These are phyloP conservation scores for Talaromyces sp. DNA, from an alignment of 2,329 filamentous ascomycete species.

Conservation along the genomic window DNA sequence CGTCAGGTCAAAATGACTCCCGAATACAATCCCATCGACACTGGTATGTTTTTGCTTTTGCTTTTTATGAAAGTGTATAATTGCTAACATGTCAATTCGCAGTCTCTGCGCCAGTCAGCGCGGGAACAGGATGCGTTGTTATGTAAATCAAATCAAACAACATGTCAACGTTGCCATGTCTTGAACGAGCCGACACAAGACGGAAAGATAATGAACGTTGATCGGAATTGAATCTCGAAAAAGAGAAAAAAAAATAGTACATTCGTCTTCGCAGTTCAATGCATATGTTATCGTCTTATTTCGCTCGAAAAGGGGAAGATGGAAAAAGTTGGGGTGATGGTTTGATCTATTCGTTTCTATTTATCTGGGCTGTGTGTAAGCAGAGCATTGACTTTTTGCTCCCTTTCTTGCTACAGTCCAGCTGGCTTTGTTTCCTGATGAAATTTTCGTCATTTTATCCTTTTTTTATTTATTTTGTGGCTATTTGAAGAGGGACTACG, in stretches of 20 bases:
- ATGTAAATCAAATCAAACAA: constrained; percentile 4
- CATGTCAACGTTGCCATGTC: background rate
- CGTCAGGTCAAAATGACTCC: constrained; percentile 6
- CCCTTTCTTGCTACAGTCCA: background rate
- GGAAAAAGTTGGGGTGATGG: too few relatives aligned
- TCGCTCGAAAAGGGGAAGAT: too few relatives aligned
- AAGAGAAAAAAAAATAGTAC: background rate
- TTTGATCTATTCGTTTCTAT: too few relatives aligned
- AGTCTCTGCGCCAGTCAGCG: background rate
- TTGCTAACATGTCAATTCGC: background rate
- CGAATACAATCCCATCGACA: constrained; percentile 4
- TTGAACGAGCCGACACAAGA: background rate
- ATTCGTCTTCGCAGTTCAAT: background rate
- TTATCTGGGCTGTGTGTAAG: too few relatives aligned
- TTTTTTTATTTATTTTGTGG: background rate
- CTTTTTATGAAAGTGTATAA: background rate
- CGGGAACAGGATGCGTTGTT: constrained; percentile 1
- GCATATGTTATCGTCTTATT: background rate
- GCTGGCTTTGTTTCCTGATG: too few relatives aligned
- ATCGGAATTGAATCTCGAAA: background rate
- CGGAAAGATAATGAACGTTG: background rate
- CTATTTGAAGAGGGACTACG: background rate
- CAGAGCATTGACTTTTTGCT: background rate
- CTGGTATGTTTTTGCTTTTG: background rate
- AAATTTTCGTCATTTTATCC: background rate